phyloP scores from a whole-genome alignment of 2,329 filamentous ascomycete species.

The Sclerotinia borealis region DNA sequence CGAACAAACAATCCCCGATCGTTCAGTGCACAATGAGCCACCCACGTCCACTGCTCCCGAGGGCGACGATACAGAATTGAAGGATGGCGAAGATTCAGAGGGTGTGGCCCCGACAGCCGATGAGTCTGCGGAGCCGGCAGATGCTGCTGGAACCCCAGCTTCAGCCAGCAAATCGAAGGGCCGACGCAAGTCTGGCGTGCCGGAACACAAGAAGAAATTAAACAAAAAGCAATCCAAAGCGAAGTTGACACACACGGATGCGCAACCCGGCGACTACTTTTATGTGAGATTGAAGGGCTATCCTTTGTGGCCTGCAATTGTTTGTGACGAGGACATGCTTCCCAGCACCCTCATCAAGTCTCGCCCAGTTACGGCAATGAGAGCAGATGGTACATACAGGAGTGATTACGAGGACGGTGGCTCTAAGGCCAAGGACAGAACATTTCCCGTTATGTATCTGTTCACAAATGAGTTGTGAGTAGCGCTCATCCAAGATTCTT shows the following conservation, averaged over 20 bases:
- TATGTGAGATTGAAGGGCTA: conserved; percentile 92
- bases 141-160: conserved; percentile 34
- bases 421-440: conserved; percentile 77
- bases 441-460: conserved; percentile 93
- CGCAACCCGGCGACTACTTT: conserved; percentile 85
- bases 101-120: conserved; percentile 26
- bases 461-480: conserved; percentile 96
- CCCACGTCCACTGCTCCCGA: conserved; percentile 20
- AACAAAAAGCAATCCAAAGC: conserved; percentile 79
- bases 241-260: conserved; percentile 67
- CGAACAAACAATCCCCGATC: conserved; percentile 20
- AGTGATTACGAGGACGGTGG: conserved; percentile 84
- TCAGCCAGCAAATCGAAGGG: conserved; percentile 44
- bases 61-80: conserved; percentile 32
- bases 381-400: conserved; percentile 77
- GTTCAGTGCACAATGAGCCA: conserved; percentile 12
- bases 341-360: conserved; percentile 68
- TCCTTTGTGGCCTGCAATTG: conserved; percentile 88
- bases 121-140: conserved; percentile 27
- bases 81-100: conserved; percentile 32
- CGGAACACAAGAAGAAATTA: conserved; percentile 70
- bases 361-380: conserved; percentile 77
- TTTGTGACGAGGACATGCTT: conserved; percentile 93
- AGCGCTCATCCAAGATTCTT: background rate
- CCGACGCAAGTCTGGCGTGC: conserved; percentile 68